Base-by-base conservation (phyloP, 2,329 filamentous ascomycete species). In the Penicillium nordicum region DNA sequence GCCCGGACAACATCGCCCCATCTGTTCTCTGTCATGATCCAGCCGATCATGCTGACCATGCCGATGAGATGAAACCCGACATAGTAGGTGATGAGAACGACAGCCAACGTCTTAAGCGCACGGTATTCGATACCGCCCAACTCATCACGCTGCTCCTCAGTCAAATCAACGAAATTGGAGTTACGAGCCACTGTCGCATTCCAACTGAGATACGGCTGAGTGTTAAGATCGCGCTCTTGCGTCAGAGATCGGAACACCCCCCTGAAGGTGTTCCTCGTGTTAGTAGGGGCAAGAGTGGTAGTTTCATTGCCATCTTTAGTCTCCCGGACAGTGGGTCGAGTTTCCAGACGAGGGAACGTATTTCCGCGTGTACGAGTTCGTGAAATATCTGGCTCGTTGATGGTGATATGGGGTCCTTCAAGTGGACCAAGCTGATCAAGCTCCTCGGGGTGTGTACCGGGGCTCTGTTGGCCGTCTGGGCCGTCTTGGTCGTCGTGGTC, bases 101-200 rank as follows among this genome's bases (percentile, higher is more conserved):
- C 71, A 1, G 90, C 89, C 46, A 99, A 77, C 2, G 91, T 90
- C 72, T 96, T 95, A 58, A 99, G 73, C 0, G 93, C 90, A 6
- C 94, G 88, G 69, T 99, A 99, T 72, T 99, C 94, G 61, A 99
- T 96, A 21, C 94, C 94, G 11, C 94, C 94, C 2, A 99, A 78
- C 73, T 99, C 94, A 70, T 99, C 92, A 63, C 94, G 85, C 74
- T 99, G 92, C 61, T 94, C 91, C 63, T 96, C 88, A 0, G 88
- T 90, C 62, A 99, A 75, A 63, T 92, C 90, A 12, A 94, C 82
- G 68, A 97, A 99, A 37, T 90, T 88, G 11, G 93, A 97, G 72
- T 99, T 99, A 60, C 94, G 86, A 25, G 89, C 93, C 52, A 97
- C 84, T 0, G 94, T 99, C 2, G 94, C 91, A 57, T 92, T 88